Evolutionary conservation across 768 basidiomycete genomes (phyloP), one percentile per base, ranked within the genome.

Genomic region (Hericium coralloides): DNA sequence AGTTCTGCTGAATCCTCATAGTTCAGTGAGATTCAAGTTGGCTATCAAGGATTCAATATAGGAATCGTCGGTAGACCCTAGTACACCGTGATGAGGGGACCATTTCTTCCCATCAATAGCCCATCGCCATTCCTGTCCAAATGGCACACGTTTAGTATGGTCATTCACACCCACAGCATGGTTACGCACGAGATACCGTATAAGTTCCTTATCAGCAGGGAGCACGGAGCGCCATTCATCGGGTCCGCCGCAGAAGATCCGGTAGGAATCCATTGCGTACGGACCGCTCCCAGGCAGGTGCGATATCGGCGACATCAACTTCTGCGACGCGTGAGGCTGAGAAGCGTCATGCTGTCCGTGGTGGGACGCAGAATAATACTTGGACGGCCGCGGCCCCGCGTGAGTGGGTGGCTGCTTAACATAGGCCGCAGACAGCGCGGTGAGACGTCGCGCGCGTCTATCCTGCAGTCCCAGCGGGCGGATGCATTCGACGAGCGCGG

Each of bases 181-280:
- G 55, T 31, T 52, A 68, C 82, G 60, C 60, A 86, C 88, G 66
- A 89, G 64, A 64, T 85, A 89, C 53, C 77, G 76, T 38, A 82
- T 69, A 23, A 91, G 73, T 57, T 87, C 84, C 68, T 90, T 90
- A 65, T 91, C 87, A 26, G 60, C 65, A 0, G 89, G 86, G 63
- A 75, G 70, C 14, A 89, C 85, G 0, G 62, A 55, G 63, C 81
- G 80, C 89, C 87, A 89, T 55, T 81, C 81, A 12, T 76, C 74
- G 10, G 57, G 64, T 25, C 56, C 62, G 6, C 38, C 57, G 58
- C 80, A 87, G 67, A 87, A 90, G 18, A 90, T 87, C 41, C 85
- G 77, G 63, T 87, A 87, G 4, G 84, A 88, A 65, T 90, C 88
- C 1, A 87, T 74, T 1, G 89, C 89, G 58, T 90, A 91, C 3